Evolutionary conservation across 257 asterid genomes (phyloP).

Genomic region (Capsicum rhomboideum): DNA sequence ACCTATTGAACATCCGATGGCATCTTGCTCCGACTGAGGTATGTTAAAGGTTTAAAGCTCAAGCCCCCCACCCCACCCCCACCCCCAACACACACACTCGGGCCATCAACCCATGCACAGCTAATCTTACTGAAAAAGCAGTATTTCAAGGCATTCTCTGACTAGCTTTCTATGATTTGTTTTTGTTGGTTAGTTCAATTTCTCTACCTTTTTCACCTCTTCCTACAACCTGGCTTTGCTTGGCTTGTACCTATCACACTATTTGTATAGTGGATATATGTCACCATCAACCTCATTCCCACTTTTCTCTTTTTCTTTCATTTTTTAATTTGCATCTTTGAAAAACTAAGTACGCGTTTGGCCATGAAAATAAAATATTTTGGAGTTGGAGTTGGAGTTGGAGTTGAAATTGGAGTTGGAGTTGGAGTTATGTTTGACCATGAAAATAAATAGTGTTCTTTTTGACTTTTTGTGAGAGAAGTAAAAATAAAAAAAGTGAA

Average conservation of each 20-base stretch:
- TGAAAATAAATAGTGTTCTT: no score
- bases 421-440: no score
- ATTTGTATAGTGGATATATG: neutral
- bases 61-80: neutral
- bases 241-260: neutral
- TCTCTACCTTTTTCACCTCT: neutral
- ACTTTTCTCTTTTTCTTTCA: neutral
- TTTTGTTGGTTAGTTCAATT: neutral
- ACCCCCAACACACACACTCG: neutral
- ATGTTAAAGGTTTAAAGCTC: neutral
- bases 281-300: neutral
- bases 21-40: no score
- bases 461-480: no score
- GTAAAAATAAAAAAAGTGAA: no score
- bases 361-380: no score
- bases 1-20: no score
- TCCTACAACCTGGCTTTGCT: neutral
- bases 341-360: no score
- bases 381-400: no score
- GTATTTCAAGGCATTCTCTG: neutral
- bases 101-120: neutral
- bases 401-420: no score
- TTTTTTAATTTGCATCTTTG: neutral
- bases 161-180: neutral
- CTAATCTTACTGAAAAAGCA: neutral